Base-by-base conservation (phyloP, 345 rosid species). In the Corchorus olitorius region DNA sequence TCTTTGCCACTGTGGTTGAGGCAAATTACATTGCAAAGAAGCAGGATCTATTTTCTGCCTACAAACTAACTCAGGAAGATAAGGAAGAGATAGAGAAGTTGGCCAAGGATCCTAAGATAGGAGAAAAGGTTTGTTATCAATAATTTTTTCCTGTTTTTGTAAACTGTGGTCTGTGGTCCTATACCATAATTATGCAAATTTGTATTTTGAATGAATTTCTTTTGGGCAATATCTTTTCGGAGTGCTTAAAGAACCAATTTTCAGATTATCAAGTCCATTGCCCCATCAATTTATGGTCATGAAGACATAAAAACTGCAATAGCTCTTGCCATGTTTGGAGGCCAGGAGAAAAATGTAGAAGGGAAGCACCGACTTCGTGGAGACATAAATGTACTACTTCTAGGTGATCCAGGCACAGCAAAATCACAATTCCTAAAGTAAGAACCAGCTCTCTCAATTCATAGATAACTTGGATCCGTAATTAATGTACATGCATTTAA, bases 221-320 rank as follows among this genome's bases (percentile, higher is more conserved):
- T 63, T 20, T 76, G 16, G 53, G 76, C 43, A 59, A 49, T 20
- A 6, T 58, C 39, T 13, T 35, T 3, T 39, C 19, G 33, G 41
- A 66, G 13, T 53, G 52, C 58, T 39, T 65, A 39, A 75, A 35
- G 61, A 15, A 12, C 34, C 65, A 14, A 10, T 52, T 83, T 62
- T 73, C 87, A 96, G 99, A 91, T 96, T 81, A 80, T 96, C 69
- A 93, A 96, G 90, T 96, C 98, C 61, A 90, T 93, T 74, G 98
- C 99, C 9, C 99, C 98, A 7, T 96, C 99, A 50, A 96, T 96
- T 63, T 93, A 96, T 83, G 98, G 99, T 65, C 99, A 93, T n/a
- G 99, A 92, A 46, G 98, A 91, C 87, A 93, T 96, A 76, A 96
- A 93, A 89, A 93, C 98, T 53, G 99, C 97, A 58, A 75, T 96